Base-by-base conservation (phyloP, 768 basidiomycete species). In the Amanita polypyramis region DNA sequence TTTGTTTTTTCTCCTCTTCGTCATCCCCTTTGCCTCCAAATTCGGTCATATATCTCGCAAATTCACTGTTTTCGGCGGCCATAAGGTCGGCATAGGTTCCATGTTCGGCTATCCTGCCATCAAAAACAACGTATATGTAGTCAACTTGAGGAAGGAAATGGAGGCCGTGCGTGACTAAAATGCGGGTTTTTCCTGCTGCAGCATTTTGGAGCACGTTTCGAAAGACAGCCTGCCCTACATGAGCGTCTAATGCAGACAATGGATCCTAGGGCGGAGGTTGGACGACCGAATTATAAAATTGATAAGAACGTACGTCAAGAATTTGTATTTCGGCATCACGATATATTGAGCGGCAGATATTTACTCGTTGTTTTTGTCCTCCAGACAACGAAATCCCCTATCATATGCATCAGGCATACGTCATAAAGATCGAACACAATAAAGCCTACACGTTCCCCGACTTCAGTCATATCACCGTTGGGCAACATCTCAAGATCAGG, bases 91-190 rank as follows among this genome's bases (percentile, higher is more conserved):
- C 57, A 55, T 86, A 95, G 1, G 88, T 83, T 2, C 93, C 93
- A 9, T 74, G 75, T 62, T 95, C 92, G 17, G 75, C 76, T 50
- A 97, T 79, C 30, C 68, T 70, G 5, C 93, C 92, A 34, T 91
- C 80, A 9, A 74, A 73, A 43, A 97, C 66, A 29, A 82, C 80
- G 58, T 82, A 81, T 59, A 97, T 84, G 58, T 88, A 86, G 62
- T 95, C 91, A 21, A 89, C 87, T 49, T 85, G 72, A 1, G 87
- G 85, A 20, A 97, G 74, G 69, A 94, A 87, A 63, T 95, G 91
- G 7, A 95, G 71, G 1, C 88, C 90, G 58, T 95, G 91, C 0
- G 93, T 97, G 39, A 95, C 91, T 44, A 97, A 78, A 39, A 97
- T 70, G 23, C 89, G 76, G 6, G 93, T 95, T 61, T 89, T 90